phyloP scores from a whole-genome alignment of 208 protist genomes.

The Crithidia sp. region DNA sequence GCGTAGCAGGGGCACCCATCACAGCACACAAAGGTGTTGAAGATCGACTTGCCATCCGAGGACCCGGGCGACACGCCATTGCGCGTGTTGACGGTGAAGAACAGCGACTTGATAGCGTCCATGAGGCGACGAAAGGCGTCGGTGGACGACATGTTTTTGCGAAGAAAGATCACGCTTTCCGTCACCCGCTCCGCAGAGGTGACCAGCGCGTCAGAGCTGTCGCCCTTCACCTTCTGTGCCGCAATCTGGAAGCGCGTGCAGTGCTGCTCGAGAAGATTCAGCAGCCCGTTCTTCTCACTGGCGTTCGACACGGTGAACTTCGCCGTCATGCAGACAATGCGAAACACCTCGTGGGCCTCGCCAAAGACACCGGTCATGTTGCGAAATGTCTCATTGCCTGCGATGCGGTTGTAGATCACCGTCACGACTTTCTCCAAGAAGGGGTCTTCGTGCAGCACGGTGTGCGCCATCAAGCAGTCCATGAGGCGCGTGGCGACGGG shows the following conservation, averaged over 20 bases:
- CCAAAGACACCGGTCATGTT: slow-evolving; percentile 54
- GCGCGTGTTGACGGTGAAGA: slow-evolving; percentile 62
- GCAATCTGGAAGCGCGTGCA: slow-evolving; percentile 52
- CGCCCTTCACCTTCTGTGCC: slow-evolving; percentile 36
- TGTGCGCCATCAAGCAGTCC: slow-evolving; percentile 75
- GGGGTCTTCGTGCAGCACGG: slow-evolving; percentile 76
- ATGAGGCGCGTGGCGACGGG: slow-evolving; percentile 55
- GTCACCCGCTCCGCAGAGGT: slow-evolving; percentile 41
- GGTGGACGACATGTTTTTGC: slow-evolving; percentile 43
- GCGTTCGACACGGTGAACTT: slow-evolving; percentile 60
- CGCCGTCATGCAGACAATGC: slow-evolving; percentile 61
- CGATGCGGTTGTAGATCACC: slow-evolving; percentile 41
- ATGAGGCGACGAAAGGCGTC: slow-evolving; percentile 54
- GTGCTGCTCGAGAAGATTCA: slow-evolving; percentile 55
- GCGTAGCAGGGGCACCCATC: slow-evolving; percentile 71
- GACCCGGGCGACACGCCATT: slow-evolving; percentile 34
- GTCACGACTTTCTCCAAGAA: slow-evolving; percentile 73
- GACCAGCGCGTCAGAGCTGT: slow-evolving; percentile 34
- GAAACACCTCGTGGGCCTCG: slow-evolving; percentile 57
- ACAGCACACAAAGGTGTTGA: slow-evolving; percentile 76
- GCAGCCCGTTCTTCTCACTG: slow-evolving; percentile 38
- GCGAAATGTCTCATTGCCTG: slow-evolving; percentile 34
- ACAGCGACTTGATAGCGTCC: slow-evolving; percentile 64
- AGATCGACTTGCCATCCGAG: slow-evolving; percentile 37
- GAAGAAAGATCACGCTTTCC: slow-evolving; percentile 43